Evolutionary conservation across 345 rosid species (phyloP).

Genomic region (Adansonia digitata): DNA sequence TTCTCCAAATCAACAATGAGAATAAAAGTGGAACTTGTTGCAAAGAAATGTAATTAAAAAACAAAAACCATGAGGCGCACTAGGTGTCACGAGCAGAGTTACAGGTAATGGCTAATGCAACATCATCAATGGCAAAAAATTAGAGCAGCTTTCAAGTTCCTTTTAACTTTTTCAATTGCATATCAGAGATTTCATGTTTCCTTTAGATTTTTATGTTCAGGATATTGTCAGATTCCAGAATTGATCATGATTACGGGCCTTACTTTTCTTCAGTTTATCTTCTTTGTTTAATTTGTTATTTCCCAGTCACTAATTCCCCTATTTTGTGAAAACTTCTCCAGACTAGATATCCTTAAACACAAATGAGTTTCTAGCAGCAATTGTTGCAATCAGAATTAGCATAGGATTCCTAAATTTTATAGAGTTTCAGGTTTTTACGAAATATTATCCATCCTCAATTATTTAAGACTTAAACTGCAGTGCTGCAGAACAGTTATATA

Average conservation of each 20-base stretch:
- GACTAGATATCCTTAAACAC: not conserved
- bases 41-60: constrained; percentile 1
- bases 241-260: not conserved
- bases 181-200: not conserved
- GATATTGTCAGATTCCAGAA: not conserved
- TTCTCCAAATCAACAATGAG: not conserved
- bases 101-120: not conserved
- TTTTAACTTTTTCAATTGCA: not conserved
- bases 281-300: not conserved
- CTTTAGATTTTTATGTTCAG: not conserved
- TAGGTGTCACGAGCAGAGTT: not conserved
- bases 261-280: not conserved
- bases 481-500: not conserved
- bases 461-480: not conserved
- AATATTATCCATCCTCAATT: not conserved
- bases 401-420: not conserved
- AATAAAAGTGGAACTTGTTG: constrained; percentile 2
- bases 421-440: not conserved
- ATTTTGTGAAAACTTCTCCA: not conserved
- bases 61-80: not conserved
- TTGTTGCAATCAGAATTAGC: not conserved
- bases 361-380: not conserved
- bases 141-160: not conserved
- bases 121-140: not conserved
- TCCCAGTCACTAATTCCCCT: not conserved